Base-by-base conservation (phyloP, 805 yeast genomes). In the Wickerhamiella kazuoi region DNA sequence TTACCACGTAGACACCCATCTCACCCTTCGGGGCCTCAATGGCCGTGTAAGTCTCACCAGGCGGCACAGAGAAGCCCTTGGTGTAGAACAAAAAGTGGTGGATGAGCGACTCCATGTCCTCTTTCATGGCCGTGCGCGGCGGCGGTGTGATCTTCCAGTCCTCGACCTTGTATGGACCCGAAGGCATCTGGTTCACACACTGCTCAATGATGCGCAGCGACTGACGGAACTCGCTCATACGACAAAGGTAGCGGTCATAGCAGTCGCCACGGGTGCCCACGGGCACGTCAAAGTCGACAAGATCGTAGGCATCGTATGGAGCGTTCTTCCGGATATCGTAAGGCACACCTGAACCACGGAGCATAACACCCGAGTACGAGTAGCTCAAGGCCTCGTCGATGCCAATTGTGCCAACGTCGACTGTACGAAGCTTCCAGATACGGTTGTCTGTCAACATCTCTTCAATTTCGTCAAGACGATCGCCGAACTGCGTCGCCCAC, bases 401-500 rank as follows among this genome's bases (percentile, higher is more conserved):
- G 35, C 84, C 68, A 34, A 82, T 75, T 32, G 71, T 68, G 52
- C 94, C 94, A 44, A 82, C 76, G 49, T 74, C 84, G 41, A 74
- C 62, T 20, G 93, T 79, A 67, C 94, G 76, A 57, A 77, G 79
- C 63, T 76, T 78, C 94, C 94, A 82, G 60, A 82, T 82, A 64
- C 94, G 77, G 63, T 82, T 82, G 56, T 80, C 93, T 36, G 94
- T 80, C 47, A 78, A 69, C 63, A 82, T 69, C 62, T 82, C 94
- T 64, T 82, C 94, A 46, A 79, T 76, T 62, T 82, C 94, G 59
- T 82, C 94, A 49, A 82, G 63, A 65, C 94, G 74, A 64, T 82
- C 94, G 56, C 93, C 94, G 50, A 82, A 82, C 65, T 82, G 94
- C 19, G 94, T 82, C 41, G 93, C 93, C 94, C 94, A 82, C 87